These are phyloP conservation scores for Pythium dissotocum DNA, from an alignment of 352 stramenopile genomes.

Conservation along the genomic window DNA sequence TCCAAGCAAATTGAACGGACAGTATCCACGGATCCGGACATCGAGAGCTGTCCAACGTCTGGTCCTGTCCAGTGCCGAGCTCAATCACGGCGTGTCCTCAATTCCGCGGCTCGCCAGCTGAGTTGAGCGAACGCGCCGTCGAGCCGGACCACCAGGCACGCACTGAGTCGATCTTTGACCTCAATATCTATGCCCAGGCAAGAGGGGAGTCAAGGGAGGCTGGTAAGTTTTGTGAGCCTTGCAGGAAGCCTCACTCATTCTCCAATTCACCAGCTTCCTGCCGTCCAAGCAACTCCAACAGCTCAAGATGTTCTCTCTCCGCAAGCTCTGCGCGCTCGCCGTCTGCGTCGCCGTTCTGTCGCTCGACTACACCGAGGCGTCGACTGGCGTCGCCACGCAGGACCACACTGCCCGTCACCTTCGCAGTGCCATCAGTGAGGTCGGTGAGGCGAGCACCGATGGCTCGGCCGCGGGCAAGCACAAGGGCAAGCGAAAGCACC, in stretches of 20 bases:
- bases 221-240: too few species aligned
- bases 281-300: not conserved
- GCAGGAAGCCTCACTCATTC: too few species aligned
- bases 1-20: not conserved
- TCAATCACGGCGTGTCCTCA: not conserved
- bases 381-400: not conserved
- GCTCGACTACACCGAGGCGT: not conserved
- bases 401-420: not conserved
- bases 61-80: not conserved
- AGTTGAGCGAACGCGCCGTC: not conserved
- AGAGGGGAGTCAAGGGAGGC: too few species aligned
- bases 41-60: not conserved
- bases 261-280: not conserved
- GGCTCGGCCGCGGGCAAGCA: not conserved
- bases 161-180: not conserved
- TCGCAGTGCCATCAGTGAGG: not conserved
- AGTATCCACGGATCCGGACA: not conserved
- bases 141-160: not conserved
- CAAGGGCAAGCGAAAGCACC: not conserved
- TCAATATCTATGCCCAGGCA: too few species aligned
- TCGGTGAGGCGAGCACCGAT: not conserved
- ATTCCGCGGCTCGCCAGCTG: not conserved
- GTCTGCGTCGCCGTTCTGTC: conserved; percentile 1
- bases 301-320: conserved; percentile 5
- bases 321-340: conserved; percentile 3